A percentile compares a stretch with the other conserved stretches of the same genome.
Evolutionary conservation across 2,329 filamentous ascomycete genomes (phyloP).

Genomic region (Pseudocercospora fijiensis): DNA sequence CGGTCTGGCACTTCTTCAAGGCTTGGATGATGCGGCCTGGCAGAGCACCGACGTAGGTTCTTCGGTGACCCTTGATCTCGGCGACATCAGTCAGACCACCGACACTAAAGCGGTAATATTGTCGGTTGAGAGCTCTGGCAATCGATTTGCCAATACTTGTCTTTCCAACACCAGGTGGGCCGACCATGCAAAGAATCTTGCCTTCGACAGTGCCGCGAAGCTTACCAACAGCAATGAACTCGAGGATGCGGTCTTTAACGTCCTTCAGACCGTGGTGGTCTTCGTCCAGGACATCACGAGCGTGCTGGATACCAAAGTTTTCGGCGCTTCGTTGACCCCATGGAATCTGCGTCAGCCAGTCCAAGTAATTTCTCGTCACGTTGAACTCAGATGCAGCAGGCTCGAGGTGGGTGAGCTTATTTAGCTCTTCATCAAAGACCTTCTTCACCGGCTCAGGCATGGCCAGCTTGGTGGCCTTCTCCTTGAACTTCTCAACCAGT

Average conservation of each 20-base stretch:
- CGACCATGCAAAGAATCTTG: conserved; percentile 97
- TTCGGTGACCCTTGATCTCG: conserved; percentile 95
- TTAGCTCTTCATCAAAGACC: conserved; percentile 96
- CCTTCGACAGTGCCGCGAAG: conserved; percentile 94
- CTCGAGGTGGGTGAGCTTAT: conserved; percentile 93
- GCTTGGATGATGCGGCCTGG: conserved; percentile 97
- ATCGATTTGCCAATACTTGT: conserved; percentile 99
- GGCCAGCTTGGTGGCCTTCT: conserved; percentile 86
- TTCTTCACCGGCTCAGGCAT: conserved; percentile 98
- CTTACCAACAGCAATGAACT: conserved; percentile 98
- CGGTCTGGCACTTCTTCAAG: conserved; percentile 97
- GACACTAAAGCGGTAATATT: conserved; percentile 98
- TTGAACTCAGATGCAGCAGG: conserved; percentile 97
- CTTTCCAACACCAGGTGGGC: conserved; percentile 95
- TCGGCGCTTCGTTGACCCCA: conserved; percentile 95
- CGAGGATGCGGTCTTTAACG: conserved; percentile 95
- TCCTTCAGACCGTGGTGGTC: conserved; percentile 97
- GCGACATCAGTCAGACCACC: conserved; percentile 95
- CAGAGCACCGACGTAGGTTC: conserved; percentile 93
- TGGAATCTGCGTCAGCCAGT: conserved; percentile 97
- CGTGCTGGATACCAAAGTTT: conserved; percentile 93
- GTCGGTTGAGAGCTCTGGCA: conserved; percentile 85
- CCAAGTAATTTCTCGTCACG: conserved; percentile 94
- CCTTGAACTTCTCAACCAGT: conserved; percentile 93
- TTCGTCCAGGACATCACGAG: conserved; percentile 85